A percentile compares a stretch with the other conserved stretches of the same genome.
These are phyloP conservation scores for Xylaria acuta DNA, from an alignment of 495 filamentous ascomycete genomes.

Conservation along the genomic window DNA sequence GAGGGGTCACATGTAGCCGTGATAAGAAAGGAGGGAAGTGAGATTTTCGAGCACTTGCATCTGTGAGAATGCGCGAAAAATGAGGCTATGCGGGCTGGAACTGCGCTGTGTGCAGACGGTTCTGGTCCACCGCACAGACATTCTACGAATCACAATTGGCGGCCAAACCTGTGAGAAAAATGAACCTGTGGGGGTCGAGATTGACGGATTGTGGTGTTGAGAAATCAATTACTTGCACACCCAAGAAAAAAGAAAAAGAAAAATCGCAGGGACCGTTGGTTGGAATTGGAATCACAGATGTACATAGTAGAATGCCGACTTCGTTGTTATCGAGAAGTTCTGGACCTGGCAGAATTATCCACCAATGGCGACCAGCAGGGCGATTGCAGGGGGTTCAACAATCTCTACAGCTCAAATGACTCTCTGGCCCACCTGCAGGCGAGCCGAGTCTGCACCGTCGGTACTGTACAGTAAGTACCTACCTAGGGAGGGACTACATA, in stretches of 20 bases:
- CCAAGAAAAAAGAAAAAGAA: not conserved
- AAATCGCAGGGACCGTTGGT: not conserved
- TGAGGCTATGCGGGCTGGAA: constrained; percentile 1
- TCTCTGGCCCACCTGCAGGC: constrained; percentile 2
- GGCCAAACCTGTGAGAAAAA: constrained; percentile 3
- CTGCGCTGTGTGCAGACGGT: not conserved
- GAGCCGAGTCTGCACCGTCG: not conserved
- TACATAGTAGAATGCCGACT: not conserved
- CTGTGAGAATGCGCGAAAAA: not conserved
- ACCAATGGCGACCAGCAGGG: constrained; percentile 15
- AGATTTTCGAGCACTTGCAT: constrained; percentile 2
- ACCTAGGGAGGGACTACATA: too few species aligned
- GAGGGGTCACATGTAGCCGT: constrained; percentile 5
- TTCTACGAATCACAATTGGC: constrained; percentile 14
- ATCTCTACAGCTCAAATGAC: constrained; percentile 25
- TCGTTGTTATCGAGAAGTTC: constrained; percentile 6
- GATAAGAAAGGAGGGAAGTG: not conserved
- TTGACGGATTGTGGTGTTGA: not conserved
- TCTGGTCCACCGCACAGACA: not conserved
- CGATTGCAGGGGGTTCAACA: constrained; percentile 3
- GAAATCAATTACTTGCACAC: not conserved
- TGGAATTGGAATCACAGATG: not conserved
- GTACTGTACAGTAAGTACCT: not conserved
- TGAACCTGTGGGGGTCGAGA: not conserved
- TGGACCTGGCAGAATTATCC: constrained; percentile 19